Conservation (phyloP, 768 basidiomycete genomes). For the Pisolithus marmoratus region DNA sequence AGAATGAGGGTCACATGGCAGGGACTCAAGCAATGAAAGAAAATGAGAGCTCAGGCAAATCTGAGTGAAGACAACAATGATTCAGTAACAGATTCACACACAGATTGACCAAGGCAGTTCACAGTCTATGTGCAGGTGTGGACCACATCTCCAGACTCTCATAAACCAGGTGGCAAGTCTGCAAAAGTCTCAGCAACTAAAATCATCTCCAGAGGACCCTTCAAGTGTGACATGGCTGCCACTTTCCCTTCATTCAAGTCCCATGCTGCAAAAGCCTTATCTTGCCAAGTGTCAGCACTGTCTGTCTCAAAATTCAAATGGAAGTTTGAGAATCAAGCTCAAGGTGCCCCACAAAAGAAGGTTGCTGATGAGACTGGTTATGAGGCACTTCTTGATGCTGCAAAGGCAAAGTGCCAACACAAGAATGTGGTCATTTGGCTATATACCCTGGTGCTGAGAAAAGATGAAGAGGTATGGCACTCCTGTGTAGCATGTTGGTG, state of each 20-base stretch:
- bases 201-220: background rate
- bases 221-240: slow-evolving; percentile 1
- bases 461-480: slow-evolving; percentile 2
- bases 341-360: slow-evolving; percentile 2
- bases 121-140: slow-evolving; percentile 6
- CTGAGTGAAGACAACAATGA: no score
- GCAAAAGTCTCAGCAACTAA: background rate
- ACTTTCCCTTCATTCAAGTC: background rate
- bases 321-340: slow-evolving; percentile 5
- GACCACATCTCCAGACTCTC: background rate
- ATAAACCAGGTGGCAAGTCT: background rate
- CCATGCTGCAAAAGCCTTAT: background rate
- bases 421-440: slow-evolving; percentile 4
- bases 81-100: background rate
- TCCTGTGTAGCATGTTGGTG: no score
- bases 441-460: background rate
- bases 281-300: background rate
- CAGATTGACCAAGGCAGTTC: background rate
- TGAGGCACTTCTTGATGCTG: slow-evolving; percentile 3
- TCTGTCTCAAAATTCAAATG: slow-evolving; percentile 2
- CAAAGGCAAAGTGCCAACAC: slow-evolving; percentile 7
- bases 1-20: no score
- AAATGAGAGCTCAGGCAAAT: no score
- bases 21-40: no score
- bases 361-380: slow-evolving; percentile 1